Base-by-base conservation (phyloP, 1,139 yeast genomes). In the Saccharomycopsis crataegensis region DNA sequence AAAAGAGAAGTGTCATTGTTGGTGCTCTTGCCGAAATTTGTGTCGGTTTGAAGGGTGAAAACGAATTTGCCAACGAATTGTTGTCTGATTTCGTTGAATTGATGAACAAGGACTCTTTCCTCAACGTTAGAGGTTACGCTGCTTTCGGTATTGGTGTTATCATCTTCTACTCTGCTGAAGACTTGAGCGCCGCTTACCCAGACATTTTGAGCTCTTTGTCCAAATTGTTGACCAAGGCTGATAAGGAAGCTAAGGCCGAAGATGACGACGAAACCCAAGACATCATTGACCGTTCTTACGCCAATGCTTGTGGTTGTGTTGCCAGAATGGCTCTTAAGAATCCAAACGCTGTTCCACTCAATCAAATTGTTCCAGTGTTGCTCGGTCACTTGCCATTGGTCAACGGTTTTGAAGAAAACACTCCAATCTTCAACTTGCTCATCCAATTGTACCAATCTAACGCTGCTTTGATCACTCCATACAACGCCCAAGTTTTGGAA, bases 261-360 rank as follows among this genome's bases (percentile, higher is more conserved):
- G 86, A 80, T 59, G 94, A 85, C 62, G 94, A 84, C 60, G 95
- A 87, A 68, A 79, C 88, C 49, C 79, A 78, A 67, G 96, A 90
- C 61, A 86, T 82, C 58, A 80, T 88, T 61, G 83, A 86, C 70
- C 80, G 97, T 71, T 82, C 96, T 12, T 80, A 82, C 62, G 96
- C 98, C 59, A 93, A 93, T 69, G 96, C 96, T 7, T 86, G 95
- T 69, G 99, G 99, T 48, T 93, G 99, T 78, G 96, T 91, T 58
- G 90, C 96, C 38, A 83, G 99, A 72, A 78, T 93, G 88, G 79
- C 88, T 22, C 74, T 87, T 68, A 84, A 85, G 67, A 79, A 86
- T 67, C 82, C 81, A 64, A 73, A 73, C 53, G 78, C 84, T 48
- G 83, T 93, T 60, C 98, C 98, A 58, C 72, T 90, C 63, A 80